phyloP scores from a whole-genome alignment of 202 grass and related monocot genomes.

The Eragrostis tef region DNA sequence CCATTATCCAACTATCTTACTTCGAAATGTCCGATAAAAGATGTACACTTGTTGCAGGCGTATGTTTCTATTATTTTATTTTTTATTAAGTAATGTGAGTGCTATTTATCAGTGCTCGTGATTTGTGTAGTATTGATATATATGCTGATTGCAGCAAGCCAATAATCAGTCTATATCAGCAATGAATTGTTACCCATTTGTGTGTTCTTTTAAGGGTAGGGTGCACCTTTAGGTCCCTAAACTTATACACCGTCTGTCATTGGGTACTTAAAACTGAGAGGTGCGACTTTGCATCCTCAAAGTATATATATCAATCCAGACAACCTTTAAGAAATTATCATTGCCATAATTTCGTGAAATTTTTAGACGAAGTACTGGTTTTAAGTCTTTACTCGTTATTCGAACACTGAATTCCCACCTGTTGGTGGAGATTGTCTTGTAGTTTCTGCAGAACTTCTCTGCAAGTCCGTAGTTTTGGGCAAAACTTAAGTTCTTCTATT shows the following conservation, averaged over 20 bases:
- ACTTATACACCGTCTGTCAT: not conserved
- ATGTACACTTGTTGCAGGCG: not conserved
- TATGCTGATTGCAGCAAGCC: no score
- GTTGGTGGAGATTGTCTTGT: slow-evolving; percentile 1
- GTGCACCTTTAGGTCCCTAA: not conserved
- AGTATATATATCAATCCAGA: not conserved
- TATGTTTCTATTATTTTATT: no score
- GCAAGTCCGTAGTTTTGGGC: not conserved
- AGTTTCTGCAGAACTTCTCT: not conserved
- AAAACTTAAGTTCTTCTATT: slow-evolving; percentile 10
- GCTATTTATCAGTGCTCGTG: no score
- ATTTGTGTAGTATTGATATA: no score
- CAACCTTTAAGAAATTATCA: not conserved
- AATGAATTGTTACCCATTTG: no score
- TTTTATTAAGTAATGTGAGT: no score
- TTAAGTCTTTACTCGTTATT: not conserved
- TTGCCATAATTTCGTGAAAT: not conserved
- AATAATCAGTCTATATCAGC: no score
- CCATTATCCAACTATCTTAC: not conserved
- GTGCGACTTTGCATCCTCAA: not conserved
- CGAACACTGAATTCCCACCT: not conserved
- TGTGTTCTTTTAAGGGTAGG: no score
- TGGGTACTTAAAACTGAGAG: not conserved
- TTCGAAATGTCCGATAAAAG: not conserved
- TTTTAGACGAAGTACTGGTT: not conserved